Conservation (phyloP, 768 basidiomycete species). For the Podaxis rugospora region DNA sequence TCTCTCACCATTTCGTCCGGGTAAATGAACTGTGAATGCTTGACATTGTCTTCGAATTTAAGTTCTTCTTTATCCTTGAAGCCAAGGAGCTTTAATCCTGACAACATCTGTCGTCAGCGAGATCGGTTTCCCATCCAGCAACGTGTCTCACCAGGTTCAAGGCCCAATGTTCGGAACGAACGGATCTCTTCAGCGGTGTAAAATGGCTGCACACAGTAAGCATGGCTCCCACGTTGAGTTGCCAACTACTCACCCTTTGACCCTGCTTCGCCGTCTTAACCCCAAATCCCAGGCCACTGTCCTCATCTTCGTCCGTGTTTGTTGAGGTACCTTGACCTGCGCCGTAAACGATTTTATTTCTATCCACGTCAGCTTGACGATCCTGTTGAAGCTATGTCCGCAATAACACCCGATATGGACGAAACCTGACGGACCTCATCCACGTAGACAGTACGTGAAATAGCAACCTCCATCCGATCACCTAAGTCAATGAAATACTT, state of each 20-base stretch:
- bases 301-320: slow-evolving; percentile 37
- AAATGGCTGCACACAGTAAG: slow-evolving; percentile 52
- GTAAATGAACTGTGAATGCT: slow-evolving; percentile 88
- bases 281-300: slow-evolving; percentile 19
- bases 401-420: neutral
- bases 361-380: slow-evolving; percentile 42
- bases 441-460: slow-evolving; percentile 64
- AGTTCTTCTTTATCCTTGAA: slow-evolving; percentile 76
- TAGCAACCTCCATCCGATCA: slow-evolving; percentile 73
- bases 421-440: slow-evolving; percentile 54
- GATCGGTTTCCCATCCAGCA: neutral
- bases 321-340: slow-evolving; percentile 30
- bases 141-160: slow-evolving; percentile 60
- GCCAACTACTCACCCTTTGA: slow-evolving; percentile 39
- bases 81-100: slow-evolving; percentile 88
- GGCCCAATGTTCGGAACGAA: slow-evolving; percentile 75
- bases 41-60: slow-evolving; percentile 84
- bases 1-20: slow-evolving; percentile 79
- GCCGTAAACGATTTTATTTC: slow-evolving; percentile 41
- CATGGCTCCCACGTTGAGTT: neutral
- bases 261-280: slow-evolving; percentile 45
- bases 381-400: slow-evolving; percentile 24
- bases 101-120: neutral
- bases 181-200: slow-evolving; percentile 81
- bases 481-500: slow-evolving; percentile 81